Conservation (phyloP, 2,329 filamentous ascomycete species). For the Thyridium curvatum region DNA sequence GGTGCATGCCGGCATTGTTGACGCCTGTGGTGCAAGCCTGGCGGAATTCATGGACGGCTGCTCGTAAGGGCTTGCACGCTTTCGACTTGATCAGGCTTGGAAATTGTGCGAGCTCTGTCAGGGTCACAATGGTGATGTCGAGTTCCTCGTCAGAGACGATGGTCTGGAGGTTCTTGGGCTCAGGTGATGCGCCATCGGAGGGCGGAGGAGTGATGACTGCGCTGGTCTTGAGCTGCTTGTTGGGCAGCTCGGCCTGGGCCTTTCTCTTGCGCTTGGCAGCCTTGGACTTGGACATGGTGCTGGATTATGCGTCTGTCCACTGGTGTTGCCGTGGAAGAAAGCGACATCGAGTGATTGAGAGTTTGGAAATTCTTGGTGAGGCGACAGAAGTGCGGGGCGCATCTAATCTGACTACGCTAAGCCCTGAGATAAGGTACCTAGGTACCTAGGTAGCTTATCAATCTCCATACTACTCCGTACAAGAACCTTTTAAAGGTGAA, state of each 20-base stretch:
- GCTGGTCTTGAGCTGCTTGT: slow-evolving; percentile 31
- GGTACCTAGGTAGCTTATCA: too few species aligned
- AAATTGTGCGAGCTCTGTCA: slow-evolving; percentile 50
- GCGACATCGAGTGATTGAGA: too few species aligned
- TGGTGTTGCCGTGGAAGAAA: too few species aligned
- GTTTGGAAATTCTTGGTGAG: too few species aligned
- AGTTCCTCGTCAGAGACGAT: slow-evolving; percentile 59
- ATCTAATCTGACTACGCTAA: too few species aligned
- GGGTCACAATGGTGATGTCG: slow-evolving; percentile 60
- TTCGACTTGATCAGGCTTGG: slow-evolving; percentile 62
- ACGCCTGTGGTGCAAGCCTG: slow-evolving; percentile 62
- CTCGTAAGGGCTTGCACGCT: slow-evolving; percentile 58
- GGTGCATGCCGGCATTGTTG: slow-evolving; percentile 44
- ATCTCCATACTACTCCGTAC: too few species aligned
- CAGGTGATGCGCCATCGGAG: slow-evolving; percentile 23
- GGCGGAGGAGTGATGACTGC: slow-evolving; percentile 26
- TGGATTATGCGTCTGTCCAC: too few species aligned
- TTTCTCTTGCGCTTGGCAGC: slow-evolving; percentile 38
- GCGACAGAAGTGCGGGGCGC: too few species aligned
- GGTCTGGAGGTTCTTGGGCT: slow-evolving; percentile 44
- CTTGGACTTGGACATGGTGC: slow-evolving; percentile 17
- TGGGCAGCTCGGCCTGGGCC: slow-evolving; percentile 22
- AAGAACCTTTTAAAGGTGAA: too few species aligned
- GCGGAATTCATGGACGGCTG: slow-evolving; percentile 63
- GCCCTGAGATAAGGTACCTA: too few species aligned